Conservation (phyloP, 2,329 filamentous ascomycete species). For the Cordyceps sp. region DNA sequence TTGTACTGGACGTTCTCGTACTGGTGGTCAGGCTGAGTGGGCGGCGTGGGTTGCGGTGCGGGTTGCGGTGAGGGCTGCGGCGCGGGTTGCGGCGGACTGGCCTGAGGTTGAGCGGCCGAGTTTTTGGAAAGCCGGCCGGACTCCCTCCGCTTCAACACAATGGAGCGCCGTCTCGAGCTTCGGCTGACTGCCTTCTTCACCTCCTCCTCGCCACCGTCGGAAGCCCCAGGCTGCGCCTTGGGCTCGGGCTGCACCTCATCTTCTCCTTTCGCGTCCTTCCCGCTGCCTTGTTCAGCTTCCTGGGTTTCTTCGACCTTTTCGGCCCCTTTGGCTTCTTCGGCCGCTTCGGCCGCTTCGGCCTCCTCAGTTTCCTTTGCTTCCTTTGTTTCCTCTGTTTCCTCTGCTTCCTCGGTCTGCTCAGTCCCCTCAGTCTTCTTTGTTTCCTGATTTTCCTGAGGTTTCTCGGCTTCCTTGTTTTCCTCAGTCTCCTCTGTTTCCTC, state of each 20-base stretch:
- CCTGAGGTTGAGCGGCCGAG: slow-evolving; percentile 12
- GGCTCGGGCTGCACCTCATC: slow-evolving; percentile 6
- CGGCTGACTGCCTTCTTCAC: slow-evolving; percentile 11
- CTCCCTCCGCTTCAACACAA: slow-evolving; percentile 21
- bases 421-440: neutral
- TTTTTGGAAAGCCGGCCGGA: slow-evolving; percentile 18
- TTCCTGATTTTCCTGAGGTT: slow-evolving; percentile 1
- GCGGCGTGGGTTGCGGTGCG: slow-evolving; percentile 18
- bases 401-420: neutral
- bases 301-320: neutral
- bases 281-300: neutral
- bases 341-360: neutral
- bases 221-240: slow-evolving; percentile 5
- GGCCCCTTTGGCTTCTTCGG: neutral
- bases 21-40: slow-evolving; percentile 30
- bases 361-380: neutral
- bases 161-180: slow-evolving; percentile 18
- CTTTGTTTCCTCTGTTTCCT: slow-evolving; percentile 5
- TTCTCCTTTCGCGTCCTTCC: slow-evolving; percentile 11
- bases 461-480: slow-evolving; percentile 11
- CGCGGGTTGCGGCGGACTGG: slow-evolving; percentile 17
- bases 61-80: too few species aligned
- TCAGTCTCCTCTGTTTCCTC: neutral
- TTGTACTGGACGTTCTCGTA: slow-evolving; percentile 45
- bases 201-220: slow-evolving; percentile 11